These are phyloP conservation scores for Trichosporon ovoides DNA, from an alignment of 1,284 basidiomycete genomes.

Conservation along the genomic window DNA sequence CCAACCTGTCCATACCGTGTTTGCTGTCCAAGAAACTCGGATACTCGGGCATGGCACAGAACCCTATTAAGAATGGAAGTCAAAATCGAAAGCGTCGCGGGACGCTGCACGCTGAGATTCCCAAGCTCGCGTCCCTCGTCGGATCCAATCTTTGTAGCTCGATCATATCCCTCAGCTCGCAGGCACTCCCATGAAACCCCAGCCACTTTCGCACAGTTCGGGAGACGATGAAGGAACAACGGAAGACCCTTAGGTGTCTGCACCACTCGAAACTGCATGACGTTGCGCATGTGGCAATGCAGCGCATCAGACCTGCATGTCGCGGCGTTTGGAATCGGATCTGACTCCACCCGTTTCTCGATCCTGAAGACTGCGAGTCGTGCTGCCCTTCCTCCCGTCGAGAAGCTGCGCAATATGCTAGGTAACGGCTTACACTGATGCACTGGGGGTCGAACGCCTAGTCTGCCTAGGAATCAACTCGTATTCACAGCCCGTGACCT, in stretches of 20 bases:
- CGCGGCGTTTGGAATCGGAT: not conserved
- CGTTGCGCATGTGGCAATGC: not conserved
- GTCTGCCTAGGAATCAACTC: too few species aligned
- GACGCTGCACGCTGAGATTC: too few species aligned
- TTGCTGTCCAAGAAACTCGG: not conserved
- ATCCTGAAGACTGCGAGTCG: not conserved
- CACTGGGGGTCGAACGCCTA: too few species aligned
- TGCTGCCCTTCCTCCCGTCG: not conserved
- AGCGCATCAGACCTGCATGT: not conserved
- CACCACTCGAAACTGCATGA: not conserved
- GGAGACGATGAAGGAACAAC: not conserved
- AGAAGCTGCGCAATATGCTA: too few species aligned
- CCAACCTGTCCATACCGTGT: too few species aligned
- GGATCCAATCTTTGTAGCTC: conserved; percentile 1
- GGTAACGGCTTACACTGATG: too few species aligned
- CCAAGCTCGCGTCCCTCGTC: not conserved
- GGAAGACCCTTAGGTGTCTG: not conserved
- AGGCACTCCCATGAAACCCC: not conserved
- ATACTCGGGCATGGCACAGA: conserved; percentile 1
- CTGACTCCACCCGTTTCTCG: not conserved
- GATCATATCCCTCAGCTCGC: not conserved
- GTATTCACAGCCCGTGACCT: too few species aligned
- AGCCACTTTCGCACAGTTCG: not conserved
- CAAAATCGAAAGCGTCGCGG: too few species aligned
- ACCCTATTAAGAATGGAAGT: not conserved